Evolutionary conservation across 2,329 filamentous ascomycete species (phyloP), one percentile per base, ranked within the genome.

Genomic region (Cercospora beticola): DNA sequence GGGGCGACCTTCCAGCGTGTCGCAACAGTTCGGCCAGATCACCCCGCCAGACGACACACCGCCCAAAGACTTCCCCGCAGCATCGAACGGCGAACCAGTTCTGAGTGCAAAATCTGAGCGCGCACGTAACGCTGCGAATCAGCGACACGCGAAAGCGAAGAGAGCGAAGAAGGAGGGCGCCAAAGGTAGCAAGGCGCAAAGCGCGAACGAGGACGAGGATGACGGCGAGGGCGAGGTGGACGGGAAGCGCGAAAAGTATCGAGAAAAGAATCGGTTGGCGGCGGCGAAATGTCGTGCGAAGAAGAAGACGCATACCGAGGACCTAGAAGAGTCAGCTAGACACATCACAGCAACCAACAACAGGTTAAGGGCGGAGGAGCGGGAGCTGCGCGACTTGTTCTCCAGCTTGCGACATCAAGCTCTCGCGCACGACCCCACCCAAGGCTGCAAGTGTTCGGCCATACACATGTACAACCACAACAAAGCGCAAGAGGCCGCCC

Each of bases 261-360:
- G 92, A 0, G 88, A 91, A 78, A 86, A 90, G 69, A 93, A 93
- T 77, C 85, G 90, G 9, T 81, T 90, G 2, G 90, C 91, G 0
- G 90, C 91, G 1, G 90, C 88, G 77, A 92, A 92, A 76, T 93
- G 90, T 75, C 86, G 90, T 3, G 86, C 90, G 74, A 92, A 91
- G 80, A 88, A 88, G 78, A 88, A 88, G 77, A 84, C 86, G 69
- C 86, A 86, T 73, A 85, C 83, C 40, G 80, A 83, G 65, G 75
- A 81, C 43, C 82, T 88, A 14, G 86, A 88, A 71, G 78, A 78
- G 33, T 79, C 79, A 59, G 79, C 80, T n/a, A 78, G 82, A 49
- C 78, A 80, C 8, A 78, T 79, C 28, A 78, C 77, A 2, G 74
- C 73, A 5, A 67, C 72, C 52, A 79, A 79, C 71, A 76, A 68